A percentile compares a stretch with the other conserved stretches of the same genome.
Evolutionary conservation across 2,329 filamentous ascomycete genomes (phyloP).

Genomic region (Phialocephala subalpina): DNA sequence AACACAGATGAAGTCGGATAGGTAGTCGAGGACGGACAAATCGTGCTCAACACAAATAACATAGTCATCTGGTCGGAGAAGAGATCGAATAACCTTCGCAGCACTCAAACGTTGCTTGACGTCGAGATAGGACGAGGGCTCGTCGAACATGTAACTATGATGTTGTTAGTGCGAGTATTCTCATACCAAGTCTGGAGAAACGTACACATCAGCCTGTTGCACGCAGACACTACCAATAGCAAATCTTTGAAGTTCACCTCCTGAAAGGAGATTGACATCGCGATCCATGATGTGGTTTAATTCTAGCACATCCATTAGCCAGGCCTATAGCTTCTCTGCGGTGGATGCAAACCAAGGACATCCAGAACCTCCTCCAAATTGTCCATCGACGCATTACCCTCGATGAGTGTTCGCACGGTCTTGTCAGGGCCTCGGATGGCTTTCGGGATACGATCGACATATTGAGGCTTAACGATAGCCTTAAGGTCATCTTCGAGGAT

Average conservation of each 20-base stretch:
- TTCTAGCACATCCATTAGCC: constrained; percentile 57
- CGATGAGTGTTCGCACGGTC: constrained; percentile 80
- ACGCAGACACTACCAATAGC: constrained; percentile 96
- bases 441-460: constrained; percentile 97
- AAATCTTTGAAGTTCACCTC: constrained; percentile 98
- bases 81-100: constrained; percentile 88
- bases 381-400: constrained; percentile 76
- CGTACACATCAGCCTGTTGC: constrained; percentile 88
- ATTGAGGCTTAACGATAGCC: constrained; percentile 96
- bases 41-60: constrained; percentile 99
- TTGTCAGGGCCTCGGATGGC: constrained; percentile 86
- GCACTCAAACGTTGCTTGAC: constrained; percentile 98
- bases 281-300: constrained; percentile 90
- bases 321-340: background rate
- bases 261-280: constrained; percentile 89
- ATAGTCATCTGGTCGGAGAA: constrained; percentile 89
- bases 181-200: background rate
- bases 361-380: constrained; percentile 86
- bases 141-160: constrained; percentile 93
- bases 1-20: constrained; percentile 98
- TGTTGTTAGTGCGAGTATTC: background rate
- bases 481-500: constrained; percentile 96
- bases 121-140: constrained; percentile 98
- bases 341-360: constrained; percentile 63
- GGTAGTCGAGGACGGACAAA: constrained; percentile 96